Conservation (phyloP, 768 basidiomycete genomes). For the Mycena rosella region DNA sequence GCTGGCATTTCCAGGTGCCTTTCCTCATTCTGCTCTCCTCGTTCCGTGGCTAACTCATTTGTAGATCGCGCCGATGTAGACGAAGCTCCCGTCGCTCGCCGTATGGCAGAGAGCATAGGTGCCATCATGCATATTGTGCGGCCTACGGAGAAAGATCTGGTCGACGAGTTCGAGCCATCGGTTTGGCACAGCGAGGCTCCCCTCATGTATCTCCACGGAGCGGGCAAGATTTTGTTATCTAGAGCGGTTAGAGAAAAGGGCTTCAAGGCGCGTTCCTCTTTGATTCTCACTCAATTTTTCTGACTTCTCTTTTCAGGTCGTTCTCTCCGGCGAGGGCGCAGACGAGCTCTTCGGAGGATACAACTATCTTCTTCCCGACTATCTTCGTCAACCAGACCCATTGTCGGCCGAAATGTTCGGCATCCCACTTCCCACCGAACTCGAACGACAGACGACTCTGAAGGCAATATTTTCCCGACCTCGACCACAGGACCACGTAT, state of each 20-base stretch:
- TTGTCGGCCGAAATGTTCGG: neutral
- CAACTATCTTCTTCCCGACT: slow-evolving; percentile 14
- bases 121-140: slow-evolving; percentile 5
- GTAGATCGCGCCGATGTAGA: slow-evolving; percentile 10
- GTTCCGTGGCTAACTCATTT: neutral
- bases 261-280: neutral
- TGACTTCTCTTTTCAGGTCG: neutral
- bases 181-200: slow-evolving; percentile 23
- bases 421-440: neutral
- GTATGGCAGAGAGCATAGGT: slow-evolving; percentile 17
- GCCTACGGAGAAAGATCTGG: slow-evolving; percentile 13
- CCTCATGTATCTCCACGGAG: slow-evolving; percentile 12
- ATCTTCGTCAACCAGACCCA: neutral
- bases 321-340: slow-evolving; percentile 11
- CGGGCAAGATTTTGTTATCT: slow-evolving; percentile 16
- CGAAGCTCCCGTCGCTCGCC: slow-evolving; percentile 12
- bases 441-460: neutral
- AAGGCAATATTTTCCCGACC: slow-evolving; percentile 2
- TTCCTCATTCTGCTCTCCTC: neutral
- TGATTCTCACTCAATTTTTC: neutral
- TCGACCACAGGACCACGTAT: slow-evolving; percentile 12
- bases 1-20: slow-evolving; percentile 10
- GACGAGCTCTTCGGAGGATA: slow-evolving; percentile 14
- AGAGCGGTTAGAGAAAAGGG: slow-evolving; percentile 17
- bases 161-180: slow-evolving; percentile 7